Percentiles rank a stretch among this genome's conserved stretches.
phyloP scores from a whole-genome alignment of 192 early-diverging fungal genomes.

The Gonapodya prolifera region DNA sequence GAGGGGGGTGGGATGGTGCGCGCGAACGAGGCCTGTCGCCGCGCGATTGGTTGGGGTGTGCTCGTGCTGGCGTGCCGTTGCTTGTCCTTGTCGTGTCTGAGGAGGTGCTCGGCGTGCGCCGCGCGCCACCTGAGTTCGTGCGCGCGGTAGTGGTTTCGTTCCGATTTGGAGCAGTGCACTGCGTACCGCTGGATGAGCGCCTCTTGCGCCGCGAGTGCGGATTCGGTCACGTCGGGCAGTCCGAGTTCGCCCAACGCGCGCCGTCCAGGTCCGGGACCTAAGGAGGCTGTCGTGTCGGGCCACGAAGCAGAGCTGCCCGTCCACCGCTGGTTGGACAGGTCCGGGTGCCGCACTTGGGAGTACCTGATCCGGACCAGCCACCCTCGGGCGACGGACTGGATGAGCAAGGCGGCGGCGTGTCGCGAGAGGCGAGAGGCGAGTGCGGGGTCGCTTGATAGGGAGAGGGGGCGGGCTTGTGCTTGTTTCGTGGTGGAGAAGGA shows the following conservation, averaged over 20 bases:
- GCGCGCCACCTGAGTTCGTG: not conserved
- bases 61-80: not conserved
- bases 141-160: not conserved
- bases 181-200: not conserved
- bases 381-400: not conserved
- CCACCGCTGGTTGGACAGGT: not conserved
- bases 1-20: not conserved
- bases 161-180: not conserved
- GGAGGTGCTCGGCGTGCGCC: not conserved
- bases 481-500: not conserved
- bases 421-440: not conserved
- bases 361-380: not conserved
- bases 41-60: not conserved
- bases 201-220: not conserved
- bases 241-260: not conserved
- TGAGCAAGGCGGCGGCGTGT: not conserved
- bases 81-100: not conserved
- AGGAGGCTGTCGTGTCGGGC: not conserved
- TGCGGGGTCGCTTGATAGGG: not conserved
- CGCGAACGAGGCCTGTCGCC: not conserved
- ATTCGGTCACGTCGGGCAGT: not conserved
- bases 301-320: not conserved
- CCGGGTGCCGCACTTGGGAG: not conserved
- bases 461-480: not conserved
- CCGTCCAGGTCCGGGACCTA: not conserved